Evolutionary conservation across 2,329 filamentous ascomycete species (phyloP).

Genomic region (Fusarium sp.): DNA sequence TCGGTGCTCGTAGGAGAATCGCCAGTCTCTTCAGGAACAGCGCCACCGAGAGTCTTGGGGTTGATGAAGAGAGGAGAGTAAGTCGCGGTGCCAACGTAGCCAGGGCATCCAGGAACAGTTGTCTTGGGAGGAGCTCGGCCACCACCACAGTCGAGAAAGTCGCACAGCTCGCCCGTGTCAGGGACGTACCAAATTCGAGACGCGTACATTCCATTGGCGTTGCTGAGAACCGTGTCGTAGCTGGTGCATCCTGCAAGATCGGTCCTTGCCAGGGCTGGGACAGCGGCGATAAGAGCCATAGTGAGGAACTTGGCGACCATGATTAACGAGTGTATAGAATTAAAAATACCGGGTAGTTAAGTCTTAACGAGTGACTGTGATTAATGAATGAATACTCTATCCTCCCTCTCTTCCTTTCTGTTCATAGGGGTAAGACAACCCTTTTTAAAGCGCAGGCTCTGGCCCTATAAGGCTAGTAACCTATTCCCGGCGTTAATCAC

Average conservation of each 20-base stretch:
- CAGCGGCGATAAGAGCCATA: conserved; percentile 46
- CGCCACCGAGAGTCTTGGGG: conserved; percentile 43
- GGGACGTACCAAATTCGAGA: conserved; percentile 70
- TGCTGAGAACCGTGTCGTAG: conserved; percentile 49
- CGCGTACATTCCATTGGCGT: conserved; percentile 53
- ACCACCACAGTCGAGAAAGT: conserved; percentile 74
- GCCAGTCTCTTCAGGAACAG: conserved; percentile 11
- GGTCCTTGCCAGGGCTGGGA: conserved; percentile 56
- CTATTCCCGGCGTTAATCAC: conserved; percentile 27
- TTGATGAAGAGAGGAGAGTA: conserved; percentile 64
- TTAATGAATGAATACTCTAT: conserved; percentile 14
- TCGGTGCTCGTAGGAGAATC: neutral
- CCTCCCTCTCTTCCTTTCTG: neutral
- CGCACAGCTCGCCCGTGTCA: conserved; percentile 73
- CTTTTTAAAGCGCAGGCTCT: conserved; percentile 24
- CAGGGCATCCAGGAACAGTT: conserved; percentile 69
- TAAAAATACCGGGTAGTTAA: neutral
- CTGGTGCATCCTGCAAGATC: conserved; percentile 60
- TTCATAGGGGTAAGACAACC: conserved; percentile 7
- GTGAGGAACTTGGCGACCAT: conserved; percentile 46
- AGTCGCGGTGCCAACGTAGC: conserved; percentile 66
- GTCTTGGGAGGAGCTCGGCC: conserved; percentile 73
- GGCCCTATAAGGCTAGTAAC: conserved; percentile 4
- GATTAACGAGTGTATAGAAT: conserved; percentile 28
- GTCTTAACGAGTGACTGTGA: conserved; percentile 6